phyloP scores from a whole-genome alignment of 1,284 basidiomycete genomes.

The Trichosporon ovoides region DNA sequence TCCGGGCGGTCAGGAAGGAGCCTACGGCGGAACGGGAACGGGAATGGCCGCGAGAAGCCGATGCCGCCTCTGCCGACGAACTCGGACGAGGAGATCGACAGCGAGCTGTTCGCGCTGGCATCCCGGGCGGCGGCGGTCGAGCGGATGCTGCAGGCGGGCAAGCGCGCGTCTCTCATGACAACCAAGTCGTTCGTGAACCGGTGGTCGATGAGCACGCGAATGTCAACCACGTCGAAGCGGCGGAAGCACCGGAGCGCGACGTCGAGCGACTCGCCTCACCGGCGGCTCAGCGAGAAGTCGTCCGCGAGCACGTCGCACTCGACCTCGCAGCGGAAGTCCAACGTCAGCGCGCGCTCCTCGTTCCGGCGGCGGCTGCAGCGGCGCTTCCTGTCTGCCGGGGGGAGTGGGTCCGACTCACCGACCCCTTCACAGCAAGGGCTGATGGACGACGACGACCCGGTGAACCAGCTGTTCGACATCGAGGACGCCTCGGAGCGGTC shows the following conservation, averaged over 20 bases:
- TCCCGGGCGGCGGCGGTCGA: slow-evolving; percentile 40
- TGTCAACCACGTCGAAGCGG: background rate
- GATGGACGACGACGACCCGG: slow-evolving; percentile 6
- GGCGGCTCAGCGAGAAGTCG: slow-evolving; percentile 5
- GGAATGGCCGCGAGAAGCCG: background rate
- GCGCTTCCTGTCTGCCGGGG: background rate
- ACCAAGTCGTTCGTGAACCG: slow-evolving; percentile 9
- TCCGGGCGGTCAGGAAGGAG: slow-evolving; percentile 6
- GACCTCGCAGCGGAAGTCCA: slow-evolving; percentile 1
- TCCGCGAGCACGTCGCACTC: slow-evolving; percentile 3
- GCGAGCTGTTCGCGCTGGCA: slow-evolving; percentile 32
- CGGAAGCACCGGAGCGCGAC: background rate
- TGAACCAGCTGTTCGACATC: slow-evolving; percentile 9
- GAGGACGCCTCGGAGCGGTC: background rate
- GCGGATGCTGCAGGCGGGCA: slow-evolving; percentile 33
- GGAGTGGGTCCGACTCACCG: background rate
- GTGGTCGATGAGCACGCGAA: slow-evolving; percentile 4
- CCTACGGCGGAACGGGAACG: slow-evolving; percentile 2
- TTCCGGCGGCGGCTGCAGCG: slow-evolving; percentile 2
- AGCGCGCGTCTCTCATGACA: slow-evolving; percentile 24
- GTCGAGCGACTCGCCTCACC: slow-evolving; percentile 1
- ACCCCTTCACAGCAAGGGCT: background rate
- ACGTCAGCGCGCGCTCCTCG: slow-evolving; percentile 1
- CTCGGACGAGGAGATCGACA: slow-evolving; percentile 25
- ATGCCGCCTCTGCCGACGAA: background rate